Evolutionary conservation across 257 asterid genomes (phyloP), one percentile per base, ranked within the genome.

Genomic region (Lantana camara): DNA sequence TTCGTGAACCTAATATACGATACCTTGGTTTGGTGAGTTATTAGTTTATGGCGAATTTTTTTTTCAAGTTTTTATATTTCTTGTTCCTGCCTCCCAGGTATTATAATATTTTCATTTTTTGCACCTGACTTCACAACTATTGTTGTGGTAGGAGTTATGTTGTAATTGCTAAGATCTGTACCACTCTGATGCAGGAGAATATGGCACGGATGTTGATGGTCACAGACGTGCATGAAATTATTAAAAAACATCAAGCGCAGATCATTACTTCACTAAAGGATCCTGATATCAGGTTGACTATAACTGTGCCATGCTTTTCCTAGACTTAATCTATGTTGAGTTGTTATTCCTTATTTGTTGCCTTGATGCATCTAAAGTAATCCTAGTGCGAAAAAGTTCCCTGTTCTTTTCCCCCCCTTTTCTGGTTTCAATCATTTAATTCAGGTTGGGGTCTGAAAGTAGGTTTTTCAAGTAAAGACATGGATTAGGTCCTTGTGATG

Each of bases 171-270:
- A 42, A 30, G 70, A 42, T 59, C 40, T 53, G 35, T 61, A 57
- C 56, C 63, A 17, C 56, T 71, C 21, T 70, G 63, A 67, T 79
- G 79, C 95, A 91, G 98, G 98, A 91, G 79, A 91, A 91, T 76
- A 91, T 91, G 98, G 77, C 96, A 64, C 86, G 98, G 77, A 91
- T 88, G 98, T 73, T 91, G 85, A 91, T 91, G 98, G 98, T 91
- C 75, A 75, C 98, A 38, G 98, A 91, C 75, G 96, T 91, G 57
- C 98, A 88, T 67, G 96, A 91, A 61, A 88, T 91, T 38, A 91
- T 91, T 63, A 88, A 91, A 80, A 84, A 95, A 74, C 98, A 91
- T 80, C 96, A 91, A 88, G 94, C 98, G 38, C 98, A 91, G 90
- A 91, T 91, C 64, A 85, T 91, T 64, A 88, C 98, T 57, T 91